A percentile compares a stretch with the other conserved stretches of the same genome.
Conservation (phyloP, 305 asterid species). For the Fraxinus baroniana region DNA sequence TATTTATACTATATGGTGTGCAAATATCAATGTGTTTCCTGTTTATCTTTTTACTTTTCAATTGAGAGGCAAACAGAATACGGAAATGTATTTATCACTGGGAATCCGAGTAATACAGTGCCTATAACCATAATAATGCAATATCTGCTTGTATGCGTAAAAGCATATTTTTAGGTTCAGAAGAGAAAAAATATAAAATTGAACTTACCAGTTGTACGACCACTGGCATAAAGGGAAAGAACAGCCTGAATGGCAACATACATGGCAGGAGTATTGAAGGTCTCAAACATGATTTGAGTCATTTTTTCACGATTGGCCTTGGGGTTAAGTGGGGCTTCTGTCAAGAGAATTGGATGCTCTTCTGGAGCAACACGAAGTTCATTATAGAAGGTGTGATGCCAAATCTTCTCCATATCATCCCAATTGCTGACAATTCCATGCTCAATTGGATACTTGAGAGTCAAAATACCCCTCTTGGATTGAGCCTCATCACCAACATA, state of each 20-base stretch:
- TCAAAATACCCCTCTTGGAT: constrained; percentile 52
- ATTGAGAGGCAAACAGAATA: neutral
- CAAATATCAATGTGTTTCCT: neutral
- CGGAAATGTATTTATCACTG: neutral
- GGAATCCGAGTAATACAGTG: neutral
- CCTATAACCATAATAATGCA: neutral
- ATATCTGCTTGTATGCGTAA: neutral
- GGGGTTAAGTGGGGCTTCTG: constrained; percentile 60
- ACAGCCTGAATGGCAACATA: constrained; percentile 35
- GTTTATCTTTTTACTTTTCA: neutral
- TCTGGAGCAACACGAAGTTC: constrained; percentile 65
- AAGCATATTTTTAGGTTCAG: neutral
- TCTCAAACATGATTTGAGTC: constrained; percentile 54
- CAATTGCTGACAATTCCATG: constrained; percentile 61
- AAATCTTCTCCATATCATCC: constrained; percentile 64
- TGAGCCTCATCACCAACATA: constrained; percentile 62
- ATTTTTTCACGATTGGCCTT: constrained; percentile 58
- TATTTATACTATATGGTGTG: neutral
- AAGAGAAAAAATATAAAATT: neutral
- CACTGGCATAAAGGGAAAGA: constrained; percentile 33
- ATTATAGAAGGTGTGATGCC: constrained; percentile 53
- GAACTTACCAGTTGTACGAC: constrained; percentile 29
- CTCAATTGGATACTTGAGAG: constrained; percentile 54
- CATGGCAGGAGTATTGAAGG: constrained; percentile 29
- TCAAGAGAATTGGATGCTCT: constrained; percentile 56